Percentiles rank a stretch among this genome's conserved stretches.
phyloP scores from a whole-genome alignment of 441 rosid genomes.

The Populus hybrid region DNA sequence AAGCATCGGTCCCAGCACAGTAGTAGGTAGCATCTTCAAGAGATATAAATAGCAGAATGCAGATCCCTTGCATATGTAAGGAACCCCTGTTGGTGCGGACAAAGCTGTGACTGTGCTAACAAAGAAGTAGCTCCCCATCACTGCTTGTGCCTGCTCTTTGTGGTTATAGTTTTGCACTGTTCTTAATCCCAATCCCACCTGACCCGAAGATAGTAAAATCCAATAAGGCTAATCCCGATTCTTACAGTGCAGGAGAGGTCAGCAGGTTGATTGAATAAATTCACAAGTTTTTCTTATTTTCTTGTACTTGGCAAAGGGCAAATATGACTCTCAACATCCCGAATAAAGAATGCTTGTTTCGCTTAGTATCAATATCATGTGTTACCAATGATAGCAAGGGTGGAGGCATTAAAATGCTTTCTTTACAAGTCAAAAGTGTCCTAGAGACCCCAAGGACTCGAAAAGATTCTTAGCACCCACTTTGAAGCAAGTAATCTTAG shows the following conservation, averaged over 20 bases:
- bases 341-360: not conserved
- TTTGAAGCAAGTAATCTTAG: slow-evolving; percentile 23
- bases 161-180: not conserved
- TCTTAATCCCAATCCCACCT: not conserved
- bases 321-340: slow-evolving; percentile 11
- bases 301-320: not conserved
- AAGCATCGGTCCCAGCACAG: not conserved
- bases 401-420: slow-evolving; percentile 3
- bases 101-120: no score
- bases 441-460: slow-evolving; percentile 7
- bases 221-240: no score
- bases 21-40: no score
- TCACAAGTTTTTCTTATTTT: not conserved
- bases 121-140: no score
- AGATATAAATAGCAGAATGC: no score
- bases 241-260: not conserved
- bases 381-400: slow-evolving; percentile 19
- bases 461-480: slow-evolving; percentile 43
- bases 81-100: not conserved
- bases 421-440: slow-evolving; percentile 41
- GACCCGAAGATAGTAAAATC: not conserved
- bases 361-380: slow-evolving; percentile 4
- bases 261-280: not conserved
- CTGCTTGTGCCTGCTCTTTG: no score
- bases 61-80: not conserved